Percentiles rank a stretch among this genome's conserved stretches.
Evolutionary conservation across 176 grass and related monocot genomes (phyloP).

Genomic region (Saccharum officinarum): DNA sequence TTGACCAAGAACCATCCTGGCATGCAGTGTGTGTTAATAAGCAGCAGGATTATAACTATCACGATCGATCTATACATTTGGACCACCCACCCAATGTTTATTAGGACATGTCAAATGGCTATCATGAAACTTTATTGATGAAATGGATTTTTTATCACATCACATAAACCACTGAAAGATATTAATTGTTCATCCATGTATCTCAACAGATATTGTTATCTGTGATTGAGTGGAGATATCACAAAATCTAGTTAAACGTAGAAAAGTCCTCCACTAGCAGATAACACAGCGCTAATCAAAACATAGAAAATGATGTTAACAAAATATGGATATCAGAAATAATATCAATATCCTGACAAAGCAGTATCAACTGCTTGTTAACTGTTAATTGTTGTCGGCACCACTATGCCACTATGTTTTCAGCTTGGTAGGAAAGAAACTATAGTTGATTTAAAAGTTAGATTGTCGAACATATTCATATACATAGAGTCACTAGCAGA

Average conservation of each 20-base stretch:
- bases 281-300: background rate
- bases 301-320: background rate
- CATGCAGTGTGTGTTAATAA: slow-evolving; percentile 4
- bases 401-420: background rate
- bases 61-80: background rate
- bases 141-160: background rate
- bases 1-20: background rate
- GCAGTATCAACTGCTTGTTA: background rate
- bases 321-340: background rate
- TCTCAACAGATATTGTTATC: background rate
- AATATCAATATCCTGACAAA: background rate
- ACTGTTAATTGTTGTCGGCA: background rate
- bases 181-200: background rate
- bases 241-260: background rate
- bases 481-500: background rate
- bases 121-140: background rate
- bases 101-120: background rate
- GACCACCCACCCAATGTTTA: background rate
- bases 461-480: background rate
- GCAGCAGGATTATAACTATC: background rate
- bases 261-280: background rate
- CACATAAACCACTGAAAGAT: background rate
- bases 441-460: background rate
- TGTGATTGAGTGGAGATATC: background rate
- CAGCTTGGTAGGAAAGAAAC: background rate